A percentile compares a stretch with the other conserved stretches of the same genome.
phyloP scores from a whole-genome alignment of 2,329 filamentous ascomycete genomes.

The Rosellinia necatrix region DNA sequence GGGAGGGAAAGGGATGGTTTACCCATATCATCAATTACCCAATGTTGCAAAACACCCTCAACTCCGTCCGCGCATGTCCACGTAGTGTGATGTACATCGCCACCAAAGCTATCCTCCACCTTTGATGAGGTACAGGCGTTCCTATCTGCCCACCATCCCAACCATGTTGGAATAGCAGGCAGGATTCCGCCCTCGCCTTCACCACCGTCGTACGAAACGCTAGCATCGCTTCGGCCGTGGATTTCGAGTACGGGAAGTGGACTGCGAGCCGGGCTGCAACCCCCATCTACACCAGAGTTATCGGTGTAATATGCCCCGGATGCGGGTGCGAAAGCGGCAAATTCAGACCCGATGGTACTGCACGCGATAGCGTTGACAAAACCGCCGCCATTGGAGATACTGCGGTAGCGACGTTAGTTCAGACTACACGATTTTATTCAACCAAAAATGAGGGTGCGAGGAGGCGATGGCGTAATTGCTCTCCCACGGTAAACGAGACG shows the following conservation, averaged over 20 bases:
- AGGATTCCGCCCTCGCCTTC: constrained; percentile 47
- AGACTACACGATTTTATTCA: neutral
- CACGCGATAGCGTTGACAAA: constrained; percentile 54
- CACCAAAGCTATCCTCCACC: constrained; percentile 42
- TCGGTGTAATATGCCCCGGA: constrained; percentile 54
- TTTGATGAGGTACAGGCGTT: constrained; percentile 45
- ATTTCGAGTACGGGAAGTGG: constrained; percentile 51
- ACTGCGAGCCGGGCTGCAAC: constrained; percentile 45
- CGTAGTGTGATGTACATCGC: constrained; percentile 48
- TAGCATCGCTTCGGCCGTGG: constrained; percentile 50
- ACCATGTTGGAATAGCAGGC: constrained; percentile 48
- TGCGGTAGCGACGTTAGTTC: constrained; percentile 8
- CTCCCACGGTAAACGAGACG: neutral
- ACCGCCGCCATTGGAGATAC: constrained; percentile 52
- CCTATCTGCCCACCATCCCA: constrained; percentile 48
- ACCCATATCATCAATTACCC: constrained; percentile 50
- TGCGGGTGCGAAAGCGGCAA: constrained; percentile 51
- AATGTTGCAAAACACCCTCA: constrained; percentile 48
- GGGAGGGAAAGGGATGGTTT: constrained; percentile 20
- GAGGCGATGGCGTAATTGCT: too few relatives aligned
- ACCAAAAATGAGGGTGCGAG: neutral
- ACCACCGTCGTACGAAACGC: constrained; percentile 50
- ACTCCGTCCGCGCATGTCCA: constrained; percentile 47
- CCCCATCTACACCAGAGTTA: constrained; percentile 38
- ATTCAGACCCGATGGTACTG: constrained; percentile 46